Evolutionary conservation across 768 basidiomycete species (phyloP), one percentile per base, ranked within the genome.

Genomic region (Steccherinum ochraceum): DNA sequence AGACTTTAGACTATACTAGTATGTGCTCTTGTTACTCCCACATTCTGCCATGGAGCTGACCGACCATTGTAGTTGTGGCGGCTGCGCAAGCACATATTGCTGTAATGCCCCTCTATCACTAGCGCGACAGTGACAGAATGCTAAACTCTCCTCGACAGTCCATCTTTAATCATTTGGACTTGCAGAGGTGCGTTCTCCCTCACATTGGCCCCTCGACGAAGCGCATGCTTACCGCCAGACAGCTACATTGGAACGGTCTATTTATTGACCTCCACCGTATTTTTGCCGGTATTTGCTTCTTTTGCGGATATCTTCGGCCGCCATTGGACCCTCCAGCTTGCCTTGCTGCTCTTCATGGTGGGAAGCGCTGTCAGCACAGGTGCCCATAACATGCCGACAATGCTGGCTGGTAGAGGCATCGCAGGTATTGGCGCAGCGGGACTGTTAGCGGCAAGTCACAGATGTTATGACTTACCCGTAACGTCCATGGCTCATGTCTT

Each of bases 11-110:
- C 44, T 69, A 69, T 26, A 70, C 69, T 12, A 63, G 68, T 69
- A 40, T 2, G 57, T 44, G 24, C 21, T 1, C 18, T 24, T 23
- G n/a, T n/a, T n/a, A n/a, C n/a, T n/a, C n/a, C n/a, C n/a, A n/a
- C n/a, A n/a, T n/a, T n/a, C n/a, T n/a, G n/a, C n/a, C n/a, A n/a
- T n/a, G n/a, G n/a, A n/a, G n/a, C n/a, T n/a, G n/a, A n/a, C n/a
- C n/a, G n/a, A n/a, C n/a, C n/a, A n/a, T n/a, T n/a, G 23, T 43
- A 74, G 77, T 78, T 1, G 74, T 79, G 24, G 77, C 78, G 3
- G 79, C 76, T 12, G 75, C 78, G 2, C 77, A 79, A 50, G 62
- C 72, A 24, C 71, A 70, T 27, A 79, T 79, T 51, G 78, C 77
- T 10, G 75, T 77, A 23, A 18, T 23, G 23, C 5, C 11, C 24